A percentile compares a stretch with the other conserved stretches of the same genome.
phyloP scores from a whole-genome alignment of 2,329 filamentous ascomycete species.

The Didymosphaeria variabile region DNA sequence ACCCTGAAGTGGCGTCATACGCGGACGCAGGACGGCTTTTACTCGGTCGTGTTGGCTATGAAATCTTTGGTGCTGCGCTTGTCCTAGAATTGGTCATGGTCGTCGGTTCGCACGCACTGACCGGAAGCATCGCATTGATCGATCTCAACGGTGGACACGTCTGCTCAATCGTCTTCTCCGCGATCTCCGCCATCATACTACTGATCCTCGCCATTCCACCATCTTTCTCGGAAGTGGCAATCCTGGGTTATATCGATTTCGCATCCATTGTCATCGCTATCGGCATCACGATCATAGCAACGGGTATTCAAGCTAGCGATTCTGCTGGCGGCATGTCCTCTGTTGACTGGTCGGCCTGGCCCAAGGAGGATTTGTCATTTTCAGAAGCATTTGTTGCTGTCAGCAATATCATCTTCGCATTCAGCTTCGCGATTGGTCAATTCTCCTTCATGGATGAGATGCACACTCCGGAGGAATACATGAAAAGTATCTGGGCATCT shows the following conservation, averaged over 20 bases:
- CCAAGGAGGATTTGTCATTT: constrained; percentile 61
- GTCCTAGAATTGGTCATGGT: constrained; percentile 61
- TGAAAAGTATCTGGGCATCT: constrained; percentile 66
- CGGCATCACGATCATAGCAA: constrained; percentile 72
- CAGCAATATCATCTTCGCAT: constrained; percentile 38
- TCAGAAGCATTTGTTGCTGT: constrained; percentile 66
- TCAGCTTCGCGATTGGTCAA: constrained; percentile 70
- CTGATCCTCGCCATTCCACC: constrained; percentile 69
- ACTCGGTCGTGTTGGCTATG: constrained; percentile 59
- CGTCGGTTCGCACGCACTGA: constrained; percentile 75
- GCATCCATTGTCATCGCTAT: constrained; percentile 71
- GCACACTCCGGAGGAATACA: constrained; percentile 68
- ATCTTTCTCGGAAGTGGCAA: constrained; percentile 70
- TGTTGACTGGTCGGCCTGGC: constrained; percentile 43
- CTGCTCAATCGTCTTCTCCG: constrained; percentile 72
- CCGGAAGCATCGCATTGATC: constrained; percentile 72
- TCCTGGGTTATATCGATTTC: constrained; percentile 65
- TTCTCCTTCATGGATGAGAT: constrained; percentile 75
- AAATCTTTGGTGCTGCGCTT: constrained; percentile 67
- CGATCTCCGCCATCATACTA: constrained; percentile 68
- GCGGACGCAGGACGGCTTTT: constrained; percentile 74
- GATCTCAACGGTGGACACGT: constrained; percentile 66
- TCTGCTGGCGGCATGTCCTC: constrained; percentile 39
- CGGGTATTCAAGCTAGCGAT: constrained; percentile 56
- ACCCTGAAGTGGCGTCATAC: constrained; percentile 71